phyloP scores from a whole-genome alignment of 2,329 filamentous ascomycete species.

The Microascus cirrosus region DNA sequence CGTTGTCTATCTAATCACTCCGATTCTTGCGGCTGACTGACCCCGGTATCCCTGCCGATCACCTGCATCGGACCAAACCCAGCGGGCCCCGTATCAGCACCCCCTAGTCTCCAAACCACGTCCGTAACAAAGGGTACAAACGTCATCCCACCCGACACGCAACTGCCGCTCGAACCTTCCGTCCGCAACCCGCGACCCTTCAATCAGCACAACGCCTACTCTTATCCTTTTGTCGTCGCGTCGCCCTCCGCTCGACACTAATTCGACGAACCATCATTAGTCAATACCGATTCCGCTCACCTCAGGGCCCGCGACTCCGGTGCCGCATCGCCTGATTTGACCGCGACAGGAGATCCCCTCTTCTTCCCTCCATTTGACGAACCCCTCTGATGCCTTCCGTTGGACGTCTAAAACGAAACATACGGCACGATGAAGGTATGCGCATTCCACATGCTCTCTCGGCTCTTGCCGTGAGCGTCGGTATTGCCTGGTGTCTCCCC shows the following conservation, averaged over 20 bases:
- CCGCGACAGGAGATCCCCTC: background rate
- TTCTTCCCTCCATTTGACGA: background rate
- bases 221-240: background rate
- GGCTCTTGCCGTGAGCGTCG: background rate
- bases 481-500: background rate
- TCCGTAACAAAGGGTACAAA: background rate
- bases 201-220: background rate
- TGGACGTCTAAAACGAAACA: conserved; percentile 6
- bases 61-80: background rate
- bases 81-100: background rate
- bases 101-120: background rate
- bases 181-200: background rate
- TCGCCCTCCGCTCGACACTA: background rate
- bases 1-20: background rate
- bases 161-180: background rate
- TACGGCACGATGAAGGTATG: conserved; percentile 11
- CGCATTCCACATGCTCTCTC: conserved; percentile 3
- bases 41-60: background rate
- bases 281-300: background rate
- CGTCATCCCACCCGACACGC: background rate
- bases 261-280: background rate
- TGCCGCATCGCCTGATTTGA: background rate
- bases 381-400: conserved; percentile 3
- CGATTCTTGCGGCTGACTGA: background rate
- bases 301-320: background rate